Percentiles rank a stretch among this genome's conserved stretches.
phyloP scores from a whole-genome alignment of 2,329 filamentous ascomycete species.

The Laburnicola sp. region DNA sequence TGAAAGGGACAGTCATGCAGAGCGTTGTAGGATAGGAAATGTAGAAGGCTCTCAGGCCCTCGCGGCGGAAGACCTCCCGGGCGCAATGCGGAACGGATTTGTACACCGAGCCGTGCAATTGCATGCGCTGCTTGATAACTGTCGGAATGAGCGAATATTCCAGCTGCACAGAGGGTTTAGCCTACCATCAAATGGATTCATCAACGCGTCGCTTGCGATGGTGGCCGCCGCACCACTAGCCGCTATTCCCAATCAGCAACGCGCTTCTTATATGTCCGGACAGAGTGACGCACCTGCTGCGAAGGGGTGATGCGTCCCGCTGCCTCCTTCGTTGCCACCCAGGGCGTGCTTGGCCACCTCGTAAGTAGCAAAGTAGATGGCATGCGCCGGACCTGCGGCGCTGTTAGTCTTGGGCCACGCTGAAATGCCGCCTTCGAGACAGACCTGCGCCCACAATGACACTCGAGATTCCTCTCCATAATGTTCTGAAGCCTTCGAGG shows the following conservation, averaged over 20 bases:
- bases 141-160: slow-evolving; percentile 24
- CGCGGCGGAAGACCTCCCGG: slow-evolving; percentile 79
- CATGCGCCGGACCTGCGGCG: slow-evolving; percentile 81
- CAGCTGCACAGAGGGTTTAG: slow-evolving; percentile 11
- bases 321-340: slow-evolving; percentile 84
- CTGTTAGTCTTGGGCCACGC: slow-evolving; percentile 28
- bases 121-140: slow-evolving; percentile 99
- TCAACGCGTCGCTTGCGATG: slow-evolving; percentile 95
- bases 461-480: slow-evolving; percentile 97
- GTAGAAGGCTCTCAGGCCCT: slow-evolving; percentile 92
- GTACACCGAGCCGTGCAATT: slow-evolving; percentile 94
- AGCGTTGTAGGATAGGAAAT: slow-evolving; percentile 97
- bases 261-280: neutral
- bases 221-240: slow-evolving; percentile 93
- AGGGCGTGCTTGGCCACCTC: slow-evolving; percentile 95
- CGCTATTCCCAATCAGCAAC: slow-evolving; percentile 59
- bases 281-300: slow-evolving; percentile 70
- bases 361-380: slow-evolving; percentile 97
- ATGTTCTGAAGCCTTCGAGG: slow-evolving; percentile 82
- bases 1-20: slow-evolving; percentile 98
- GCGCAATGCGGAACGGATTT: slow-evolving; percentile 86
- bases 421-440: slow-evolving; percentile 19
- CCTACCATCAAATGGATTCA: slow-evolving; percentile 98
- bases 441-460: slow-evolving; percentile 91
- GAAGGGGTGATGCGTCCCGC: slow-evolving; percentile 87